Evolutionary conservation across 2,329 filamentous ascomycete genomes (phyloP).

Genomic region (Falciphora oryzae): DNA sequence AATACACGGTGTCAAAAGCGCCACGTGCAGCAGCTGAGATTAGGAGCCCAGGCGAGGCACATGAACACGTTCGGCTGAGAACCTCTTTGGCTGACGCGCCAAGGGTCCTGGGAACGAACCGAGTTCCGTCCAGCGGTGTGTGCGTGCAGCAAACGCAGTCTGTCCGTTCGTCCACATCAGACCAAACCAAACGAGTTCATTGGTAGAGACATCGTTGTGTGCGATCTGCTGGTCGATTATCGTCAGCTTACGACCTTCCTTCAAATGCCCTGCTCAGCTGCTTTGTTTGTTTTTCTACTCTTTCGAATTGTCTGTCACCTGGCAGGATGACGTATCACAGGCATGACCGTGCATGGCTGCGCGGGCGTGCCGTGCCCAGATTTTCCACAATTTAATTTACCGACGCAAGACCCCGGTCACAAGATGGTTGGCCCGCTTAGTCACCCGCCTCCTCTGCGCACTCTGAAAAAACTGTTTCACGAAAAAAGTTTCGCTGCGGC

Average conservation of each 20-base stretch:
- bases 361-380: background rate
- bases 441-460: background rate
- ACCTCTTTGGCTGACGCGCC: slow-evolving; percentile 5
- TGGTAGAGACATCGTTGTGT: background rate
- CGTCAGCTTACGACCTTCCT: too few relatives aligned
- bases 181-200: background rate
- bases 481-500: background rate
- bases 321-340: background rate
- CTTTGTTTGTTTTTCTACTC: too few relatives aligned
- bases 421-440: background rate
- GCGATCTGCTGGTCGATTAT: background rate
- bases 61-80: slow-evolving; percentile 3
- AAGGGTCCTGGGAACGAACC: background rate
- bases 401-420: background rate
- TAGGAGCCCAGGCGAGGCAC: background rate
- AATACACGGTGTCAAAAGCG: background rate
- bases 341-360: background rate
- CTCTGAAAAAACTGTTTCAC: background rate
- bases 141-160: too few relatives aligned
- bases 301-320: background rate
- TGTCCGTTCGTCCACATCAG: background rate
- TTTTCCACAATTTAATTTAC: background rate
- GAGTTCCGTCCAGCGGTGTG: too few relatives aligned
- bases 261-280: too few relatives aligned
- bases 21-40: background rate